Evolutionary conservation across 169 alveolate genomes (phyloP), one percentile per base, ranked within the genome.

Genomic region (Cryptosporidium andersoni): DNA sequence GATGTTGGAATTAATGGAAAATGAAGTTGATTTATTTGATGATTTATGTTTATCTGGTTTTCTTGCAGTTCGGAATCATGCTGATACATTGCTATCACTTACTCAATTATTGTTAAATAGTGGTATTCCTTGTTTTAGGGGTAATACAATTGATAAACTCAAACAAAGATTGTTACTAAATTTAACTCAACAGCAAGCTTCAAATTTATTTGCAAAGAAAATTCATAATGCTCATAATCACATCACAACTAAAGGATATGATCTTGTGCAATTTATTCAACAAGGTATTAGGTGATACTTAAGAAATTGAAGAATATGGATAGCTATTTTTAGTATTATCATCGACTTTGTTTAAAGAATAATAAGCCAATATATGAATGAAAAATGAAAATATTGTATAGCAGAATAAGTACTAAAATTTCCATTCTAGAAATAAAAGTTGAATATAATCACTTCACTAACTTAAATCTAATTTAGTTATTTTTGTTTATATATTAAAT

Each of bases 1-100:
- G 88, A 97, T 97, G 99, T 94, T 95, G 39, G 94, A 93, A 40
- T 92, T 97, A 36, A 90, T 97, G 95, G 99, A 98, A n/a, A 92
- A 92, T 53, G 64, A 55, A 56, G 82, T 16, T 5, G 89, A 81
- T n/a, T 81, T 91, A n/a, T 95, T 91, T 81, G 95, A 91, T n/a
- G 95, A 91, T 64, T 88, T 91, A 48, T 91, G 96, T 6, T 89
- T 94, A 1, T 92, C 93, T 88, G 97, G 97, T 9, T 95, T 91
- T 88, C 89, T 95, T 25, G 97, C 97, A 4, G 94, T 95, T 9
- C 90, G 98, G 68, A 96, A 94, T 64, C 94, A 95, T 81, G 92
- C 95, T 66, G 93, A 93, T 45, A 91, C 92, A 82, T 81, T 96
- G 55, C 88, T 92, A n/a, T 90, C 92, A 25, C 89, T 95, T 6